Percentiles rank a stretch among this genome's conserved stretches.
Evolutionary conservation across 257 asterid species (phyloP).

Genomic region (Jacaranda mimosifolia): DNA sequence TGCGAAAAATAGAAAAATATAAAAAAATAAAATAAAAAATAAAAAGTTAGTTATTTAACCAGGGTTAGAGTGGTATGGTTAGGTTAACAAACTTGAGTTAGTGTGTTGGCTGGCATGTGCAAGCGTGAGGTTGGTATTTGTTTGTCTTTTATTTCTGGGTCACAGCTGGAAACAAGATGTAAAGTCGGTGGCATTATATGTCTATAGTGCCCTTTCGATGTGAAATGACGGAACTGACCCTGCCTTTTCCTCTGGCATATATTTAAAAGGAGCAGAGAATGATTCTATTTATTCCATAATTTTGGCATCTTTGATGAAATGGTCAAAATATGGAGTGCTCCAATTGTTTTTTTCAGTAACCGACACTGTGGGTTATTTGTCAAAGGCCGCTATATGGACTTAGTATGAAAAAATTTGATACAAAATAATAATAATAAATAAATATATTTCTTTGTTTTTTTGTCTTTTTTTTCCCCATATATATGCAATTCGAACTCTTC

Average conservation of each 20-base stretch:
- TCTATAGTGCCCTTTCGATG: not conserved
- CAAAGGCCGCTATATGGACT: too few relatives aligned
- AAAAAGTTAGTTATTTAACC: not conserved
- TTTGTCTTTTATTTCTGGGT: constrained; percentile 36
- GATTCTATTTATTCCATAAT: not conserved
- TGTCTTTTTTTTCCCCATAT: too few relatives aligned
- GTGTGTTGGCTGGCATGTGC: constrained; percentile 32
- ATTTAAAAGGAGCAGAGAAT: not conserved
- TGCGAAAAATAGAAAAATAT: not conserved
- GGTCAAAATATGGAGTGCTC: not conserved
- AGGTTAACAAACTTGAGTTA: constrained; percentile 21
- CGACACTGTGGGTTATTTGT: not conserved
- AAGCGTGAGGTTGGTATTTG: constrained; percentile 33
- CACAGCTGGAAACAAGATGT: constrained; percentile 49
- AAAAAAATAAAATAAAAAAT: not conserved
- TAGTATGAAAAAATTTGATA: too few relatives aligned
- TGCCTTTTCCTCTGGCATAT: not conserved
- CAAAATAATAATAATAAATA: too few relatives aligned
- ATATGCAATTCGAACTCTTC: too few relatives aligned
- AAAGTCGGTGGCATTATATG: constrained; percentile 37
- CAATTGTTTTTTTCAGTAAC: not conserved
- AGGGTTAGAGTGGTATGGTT: not conserved
- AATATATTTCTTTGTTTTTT: too few relatives aligned
- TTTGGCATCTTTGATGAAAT: not conserved
- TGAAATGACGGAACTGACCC: constrained; percentile 36